These are phyloP conservation scores for Flagelloscypha sp. DNA, from an alignment of 768 basidiomycete species.

Conservation along the genomic window DNA sequence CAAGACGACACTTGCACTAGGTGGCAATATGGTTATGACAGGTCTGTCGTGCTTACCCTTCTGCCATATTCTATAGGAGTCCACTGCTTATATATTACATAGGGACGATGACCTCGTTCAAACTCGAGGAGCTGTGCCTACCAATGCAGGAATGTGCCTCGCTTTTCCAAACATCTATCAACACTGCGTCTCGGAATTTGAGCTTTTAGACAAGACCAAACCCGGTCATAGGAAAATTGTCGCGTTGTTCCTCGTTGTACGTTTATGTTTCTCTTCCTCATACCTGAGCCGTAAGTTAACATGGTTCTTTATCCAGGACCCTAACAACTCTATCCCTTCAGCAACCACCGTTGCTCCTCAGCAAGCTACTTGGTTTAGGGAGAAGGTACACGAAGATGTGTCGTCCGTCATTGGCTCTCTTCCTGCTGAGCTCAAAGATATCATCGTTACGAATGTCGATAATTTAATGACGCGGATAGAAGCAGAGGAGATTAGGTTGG, in stretches of 20 bases:
- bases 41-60: no score
- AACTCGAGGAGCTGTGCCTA: neutral
- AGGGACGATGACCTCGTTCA: slow-evolving; percentile 6
- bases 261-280: slow-evolving; percentile 24
- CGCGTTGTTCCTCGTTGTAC: no score
- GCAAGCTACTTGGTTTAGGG: no score
- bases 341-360: neutral
- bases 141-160: neutral
- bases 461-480: no score
- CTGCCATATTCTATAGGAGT: no score
- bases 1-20: slow-evolving; percentile 14
- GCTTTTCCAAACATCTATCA: neutral
- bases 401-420: slow-evolving; percentile 12
- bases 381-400: no score
- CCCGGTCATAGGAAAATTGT: slow-evolving; percentile 25
- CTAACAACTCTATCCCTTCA: neutral
- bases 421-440: slow-evolving; percentile 19
- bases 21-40: slow-evolving; percentile 8
- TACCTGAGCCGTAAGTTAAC: slow-evolving; percentile 14
- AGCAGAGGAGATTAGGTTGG: neutral
- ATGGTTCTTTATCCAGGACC: neutral
- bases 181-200: neutral
- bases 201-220: neutral
- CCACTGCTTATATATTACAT: neutral
- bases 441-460: slow-evolving; percentile 16